Evolutionary conservation across 208 protist genomes (phyloP).

Genomic region (Leishmania arabica): DNA sequence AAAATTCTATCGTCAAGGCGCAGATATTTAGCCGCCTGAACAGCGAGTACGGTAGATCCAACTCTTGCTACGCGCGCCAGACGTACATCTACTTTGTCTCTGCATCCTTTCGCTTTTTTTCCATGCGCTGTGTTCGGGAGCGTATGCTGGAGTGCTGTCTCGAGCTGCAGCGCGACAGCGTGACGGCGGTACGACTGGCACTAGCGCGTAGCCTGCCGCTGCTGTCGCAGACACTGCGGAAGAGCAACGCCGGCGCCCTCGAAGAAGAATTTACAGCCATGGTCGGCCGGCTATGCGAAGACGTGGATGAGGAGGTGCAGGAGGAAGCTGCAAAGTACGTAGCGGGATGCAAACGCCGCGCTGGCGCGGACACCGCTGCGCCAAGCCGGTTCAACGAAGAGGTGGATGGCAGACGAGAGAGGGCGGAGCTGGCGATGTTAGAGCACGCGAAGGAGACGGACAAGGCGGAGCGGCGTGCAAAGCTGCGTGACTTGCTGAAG

Average conservation of each 20-base stretch:
- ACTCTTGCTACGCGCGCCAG: conserved; percentile 70
- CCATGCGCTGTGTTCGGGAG: conserved; percentile 81
- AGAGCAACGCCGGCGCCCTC: conserved; percentile 33
- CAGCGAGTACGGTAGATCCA: conserved; percentile 79
- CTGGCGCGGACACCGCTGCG: neutral
- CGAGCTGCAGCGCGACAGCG: conserved; percentile 80
- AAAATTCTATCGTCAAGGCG: conserved; percentile 54
- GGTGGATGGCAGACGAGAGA: conserved; percentile 69
- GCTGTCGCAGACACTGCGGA: conserved; percentile 53
- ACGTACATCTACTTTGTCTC: conserved; percentile 69
- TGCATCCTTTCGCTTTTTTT: conserved; percentile 65
- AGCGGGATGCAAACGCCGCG: conserved; percentile 22
- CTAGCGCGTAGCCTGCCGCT: conserved; percentile 54
- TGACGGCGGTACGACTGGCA: conserved; percentile 70
- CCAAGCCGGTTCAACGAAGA: conserved; percentile 37
- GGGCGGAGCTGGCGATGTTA: conserved; percentile 69
- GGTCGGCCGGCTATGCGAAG: conserved; percentile 74
- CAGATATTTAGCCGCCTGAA: conserved; percentile 84
- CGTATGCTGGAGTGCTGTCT: conserved; percentile 76
- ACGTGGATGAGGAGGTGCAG: conserved; percentile 69
- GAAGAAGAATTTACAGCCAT: conserved; percentile 81
- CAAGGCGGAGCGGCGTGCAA: conserved; percentile 85
- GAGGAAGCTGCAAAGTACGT: conserved; percentile 36
- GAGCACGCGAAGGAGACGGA: conserved; percentile 89
- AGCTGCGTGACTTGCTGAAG: conserved; percentile 87